phyloP scores from a whole-genome alignment of 106 monocot species.

The Allium sativum region DNA sequence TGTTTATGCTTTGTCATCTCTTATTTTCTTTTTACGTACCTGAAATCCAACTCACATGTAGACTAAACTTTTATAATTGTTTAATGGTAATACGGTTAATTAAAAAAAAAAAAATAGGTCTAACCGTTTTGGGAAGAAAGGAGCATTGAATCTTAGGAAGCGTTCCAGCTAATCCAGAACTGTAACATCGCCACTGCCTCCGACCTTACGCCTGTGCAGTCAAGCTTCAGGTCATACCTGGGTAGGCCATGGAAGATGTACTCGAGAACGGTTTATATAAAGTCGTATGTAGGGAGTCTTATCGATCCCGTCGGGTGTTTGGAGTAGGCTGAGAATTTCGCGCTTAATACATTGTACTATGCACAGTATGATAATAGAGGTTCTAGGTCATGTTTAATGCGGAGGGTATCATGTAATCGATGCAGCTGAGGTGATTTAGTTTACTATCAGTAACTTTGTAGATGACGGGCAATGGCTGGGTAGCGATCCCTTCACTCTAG shows the following conservation, averaged over 20 bases:
- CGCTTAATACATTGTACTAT: slow-evolving; percentile 5
- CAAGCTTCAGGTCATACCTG: neutral
- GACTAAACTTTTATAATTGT: no score
- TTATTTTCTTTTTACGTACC: no score
- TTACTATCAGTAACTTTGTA: no score
- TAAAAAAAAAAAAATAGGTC: slow-evolving; percentile 5
- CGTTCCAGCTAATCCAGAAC: neutral
- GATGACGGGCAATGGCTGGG: slow-evolving; percentile 7
- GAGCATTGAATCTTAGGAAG: neutral
- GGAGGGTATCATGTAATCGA: neutral
- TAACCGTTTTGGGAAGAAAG: slow-evolving; percentile 4
- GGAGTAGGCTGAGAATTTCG: slow-evolving; percentile 1
- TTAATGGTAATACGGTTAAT: no score
- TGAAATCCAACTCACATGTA: no score
- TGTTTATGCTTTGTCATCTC: no score
- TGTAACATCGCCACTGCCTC: neutral
- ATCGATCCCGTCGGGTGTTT: slow-evolving; percentile 4
- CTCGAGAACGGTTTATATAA: slow-evolving; percentile 3
- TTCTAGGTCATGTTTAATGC: neutral
- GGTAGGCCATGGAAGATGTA: slow-evolving; percentile 12
- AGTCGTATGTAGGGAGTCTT: neutral
- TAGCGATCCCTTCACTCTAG: no score
- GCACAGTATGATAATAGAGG: slow-evolving; percentile 6
- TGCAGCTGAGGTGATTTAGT: neutral
- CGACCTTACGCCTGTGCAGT: neutral